Base-by-base conservation (phyloP, 345 rosid genomes). In the Leavenworthia alabamica region DNA sequence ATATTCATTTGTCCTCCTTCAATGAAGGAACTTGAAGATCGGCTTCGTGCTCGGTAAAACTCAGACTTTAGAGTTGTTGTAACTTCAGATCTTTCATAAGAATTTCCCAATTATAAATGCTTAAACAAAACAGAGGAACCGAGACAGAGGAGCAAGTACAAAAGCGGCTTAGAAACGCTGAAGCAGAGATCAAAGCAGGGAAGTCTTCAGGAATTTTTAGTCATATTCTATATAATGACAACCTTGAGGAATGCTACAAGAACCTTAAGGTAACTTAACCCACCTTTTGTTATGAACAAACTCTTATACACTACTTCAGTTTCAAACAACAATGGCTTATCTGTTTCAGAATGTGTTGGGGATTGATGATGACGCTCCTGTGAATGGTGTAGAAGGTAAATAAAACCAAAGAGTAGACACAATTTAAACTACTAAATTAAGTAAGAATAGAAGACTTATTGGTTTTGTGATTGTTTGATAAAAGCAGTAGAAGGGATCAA, bases 1-100 rank as follows among this genome's bases (percentile, higher is more conserved):
- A 76, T 89, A 71, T 93, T 93, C 45, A 79, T 93, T 26, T 61
- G 89, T 36, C 99, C 99, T 45, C 99, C 99, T 19, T 87, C 96
- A 11, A 75, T 93, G 90, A 65, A 65, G 10, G 81, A 83, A 73
- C 91, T 93, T 53, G 96, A 93, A 71, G 80, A 64, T 65, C 79
- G 99, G 48, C 99, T 93, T 26, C 96, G 94, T 68, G 80, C 82
- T 22, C 79, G 99, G 97, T 93, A 68, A 69, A 73, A 10, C 55
- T 8, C 43, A 45, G n/a, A 36, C 22, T 46, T 54, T 43, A 6
- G 26, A 55, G 27, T 33, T 60, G 67, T 51, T 60, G 40, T 59
- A 17, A 35, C 62, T 52, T 51, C 24, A 28, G 58, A 39, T 45
- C 27, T 29, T 54, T 46, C 40, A 5, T 27, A 50, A 19, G 32